Base-by-base conservation (phyloP, 306 rosid genomes). In the Benincasa hispida region DNA sequence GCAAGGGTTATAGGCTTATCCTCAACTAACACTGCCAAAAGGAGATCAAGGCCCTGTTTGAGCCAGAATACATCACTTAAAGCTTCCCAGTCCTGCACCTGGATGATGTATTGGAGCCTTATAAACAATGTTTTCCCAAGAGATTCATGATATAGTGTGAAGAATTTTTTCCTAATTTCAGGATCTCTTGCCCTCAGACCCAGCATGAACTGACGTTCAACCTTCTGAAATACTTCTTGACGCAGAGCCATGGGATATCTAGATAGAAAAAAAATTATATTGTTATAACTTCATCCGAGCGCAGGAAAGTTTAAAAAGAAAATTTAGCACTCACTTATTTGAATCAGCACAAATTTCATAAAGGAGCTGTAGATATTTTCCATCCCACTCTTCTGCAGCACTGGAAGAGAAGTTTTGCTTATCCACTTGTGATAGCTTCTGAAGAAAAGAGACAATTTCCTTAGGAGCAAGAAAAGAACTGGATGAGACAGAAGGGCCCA, bases 1-100 rank as follows among this genome's bases (percentile, higher is more conserved):
- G 99, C 98, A 32, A 95, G 89, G 8, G 97, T 92, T 51, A 92
- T 95, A 76, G 99, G 96, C 65, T 89, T 90, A 79, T 95, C 97
- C 86, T 92, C 99, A 50, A 92, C 97, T 76, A 95, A 84, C 81
- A 95, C 86, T 72, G 99, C 99, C 51, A 95, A 82, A 83, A 95
- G 96, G 81, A 92, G 96, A 87, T 95, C 99, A 68, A 95, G 99
- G 78, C 99, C 99, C 84, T 95, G 99, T 81, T 95, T 95, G 84
- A 95, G 97, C 99, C 99, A 95, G 84, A 95, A 95, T 81, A 90
- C 93, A 82, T 92, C 97, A 81, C 97, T 89, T 85, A 95, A 84
- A 74, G 98, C 96, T 79, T 85, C 97, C 99, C 99, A 95, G 45
- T 95, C 93, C 81, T 95, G 99, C 81, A 76, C 12, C 79, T 95